Base-by-base conservation (phyloP, 2,329 filamentous ascomycete species). In the Aspergillus pseudoterreus region DNA sequence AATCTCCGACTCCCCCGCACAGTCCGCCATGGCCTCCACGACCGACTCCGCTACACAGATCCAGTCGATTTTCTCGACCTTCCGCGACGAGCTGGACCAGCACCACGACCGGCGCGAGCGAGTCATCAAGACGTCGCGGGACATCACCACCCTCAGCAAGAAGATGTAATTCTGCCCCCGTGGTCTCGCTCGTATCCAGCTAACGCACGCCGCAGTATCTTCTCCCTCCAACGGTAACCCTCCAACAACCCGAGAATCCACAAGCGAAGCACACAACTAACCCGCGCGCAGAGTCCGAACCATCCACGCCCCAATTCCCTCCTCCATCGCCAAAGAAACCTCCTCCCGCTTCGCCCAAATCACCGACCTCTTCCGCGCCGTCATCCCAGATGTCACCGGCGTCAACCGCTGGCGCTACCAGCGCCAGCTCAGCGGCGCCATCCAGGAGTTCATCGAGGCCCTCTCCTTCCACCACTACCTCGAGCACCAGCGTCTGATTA, bases 371-470 rank as follows among this genome's bases (percentile, higher is more conserved):
- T 88, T 96, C 55, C 72, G 76, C 4, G 73, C 78, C 38, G 82
- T 96, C 49, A 80, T 84, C 15, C 76, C 81, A 1, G 92, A 97
- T 58, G 77, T 96, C 4, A 81, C 86, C 60, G 85, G 85, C 36
- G 79, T 92, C 62, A 94, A 96, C 70, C 82, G 87, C 8, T 84
- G 89, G 73, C 87, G 94, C 51, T 99, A 97, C 73, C 80, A 83
- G 46, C 78, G 82, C 50, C 84, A 91, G 48, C 85, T 96, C 57
- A 88, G 87, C 19, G 74, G 77, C 43, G 92, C 91, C 45, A 84
- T 95, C 47, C 94, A 99, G 72, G 94, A 99, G 72, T 94, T 90
- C 65, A 88, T 96, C 70, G 94, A 99, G 75, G 92, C 92, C 0
- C 76, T 95, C 24, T 87, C 88, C 0, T 96, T 99, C 69, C 80